Conservation (phyloP, 495 filamentous ascomycete genomes). For the Aspergillus bertholletiae region DNA sequence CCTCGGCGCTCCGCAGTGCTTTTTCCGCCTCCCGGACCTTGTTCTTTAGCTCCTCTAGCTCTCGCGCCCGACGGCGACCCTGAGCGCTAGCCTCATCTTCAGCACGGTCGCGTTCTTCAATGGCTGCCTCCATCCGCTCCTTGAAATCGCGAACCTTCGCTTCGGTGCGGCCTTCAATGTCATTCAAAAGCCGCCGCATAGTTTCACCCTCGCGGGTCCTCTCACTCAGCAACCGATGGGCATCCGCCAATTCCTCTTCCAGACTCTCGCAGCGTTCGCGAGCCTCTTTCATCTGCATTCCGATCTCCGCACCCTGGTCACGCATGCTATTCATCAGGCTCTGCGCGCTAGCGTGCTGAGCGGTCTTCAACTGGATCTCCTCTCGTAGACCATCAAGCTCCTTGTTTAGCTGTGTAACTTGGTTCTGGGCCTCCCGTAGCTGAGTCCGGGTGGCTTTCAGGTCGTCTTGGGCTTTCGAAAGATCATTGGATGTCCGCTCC, state of each 20-base stretch:
- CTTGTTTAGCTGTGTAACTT: constrained; percentile 58
- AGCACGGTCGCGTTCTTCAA: constrained; percentile 87
- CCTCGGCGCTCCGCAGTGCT: constrained; percentile 60
- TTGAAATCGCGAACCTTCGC: constrained; percentile 81
- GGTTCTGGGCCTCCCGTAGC: constrained; percentile 68
- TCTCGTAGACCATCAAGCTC: constrained; percentile 68
- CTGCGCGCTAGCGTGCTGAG: constrained; percentile 83
- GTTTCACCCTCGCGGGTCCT: constrained; percentile 93
- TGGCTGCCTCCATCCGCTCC: constrained; percentile 78
- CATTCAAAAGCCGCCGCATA: constrained; percentile 83
- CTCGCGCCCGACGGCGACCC: constrained; percentile 69
- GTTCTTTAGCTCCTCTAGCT: constrained; percentile 80
- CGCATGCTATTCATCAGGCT: constrained; percentile 86
- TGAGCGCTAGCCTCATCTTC: constrained; percentile 84
- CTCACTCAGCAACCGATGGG: constrained; percentile 82
- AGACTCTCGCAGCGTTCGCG: constrained; percentile 76
- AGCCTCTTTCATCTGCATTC: constrained; percentile 90
- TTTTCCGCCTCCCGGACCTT: constrained; percentile 78
- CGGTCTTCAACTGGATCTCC: constrained; percentile 77
- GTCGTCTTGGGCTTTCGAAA: constrained; percentile 68
- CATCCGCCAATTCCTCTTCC: constrained; percentile 91
- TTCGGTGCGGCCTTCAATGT: constrained; percentile 81
- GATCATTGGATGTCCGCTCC: constrained; percentile 64
- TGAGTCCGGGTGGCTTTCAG: constrained; percentile 57
- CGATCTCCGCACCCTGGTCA: constrained; percentile 82